Evolutionary conservation across 1,139 yeast species (phyloP).

Genomic region (Blastobotrys persicus): DNA sequence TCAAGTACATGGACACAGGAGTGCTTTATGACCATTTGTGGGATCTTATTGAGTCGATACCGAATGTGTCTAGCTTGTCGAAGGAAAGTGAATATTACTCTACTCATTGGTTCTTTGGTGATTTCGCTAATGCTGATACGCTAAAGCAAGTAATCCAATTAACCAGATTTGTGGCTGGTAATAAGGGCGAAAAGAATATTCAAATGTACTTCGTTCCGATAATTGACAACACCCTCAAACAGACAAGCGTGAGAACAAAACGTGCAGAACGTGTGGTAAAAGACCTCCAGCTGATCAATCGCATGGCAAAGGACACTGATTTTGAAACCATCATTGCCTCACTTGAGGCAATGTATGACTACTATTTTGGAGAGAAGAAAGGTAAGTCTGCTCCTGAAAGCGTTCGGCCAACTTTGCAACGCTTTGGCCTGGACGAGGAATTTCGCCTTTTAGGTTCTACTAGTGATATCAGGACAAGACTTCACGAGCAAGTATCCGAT

Average conservation of each 20-base stretch:
- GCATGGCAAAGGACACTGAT: not conserved
- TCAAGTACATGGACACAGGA: constrained; percentile 24
- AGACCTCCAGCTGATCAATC: constrained; percentile 10
- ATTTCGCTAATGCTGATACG: constrained; percentile 42
- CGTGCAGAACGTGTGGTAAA: constrained; percentile 7
- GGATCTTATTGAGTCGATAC: constrained; percentile 12
- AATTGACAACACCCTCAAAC: constrained; percentile 9
- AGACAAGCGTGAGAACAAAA: constrained; percentile 11
- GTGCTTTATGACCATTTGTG: constrained; percentile 18
- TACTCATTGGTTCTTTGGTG: constrained; percentile 58
- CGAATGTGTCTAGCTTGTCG: constrained; percentile 7
- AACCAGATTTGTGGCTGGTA: constrained; percentile 32
- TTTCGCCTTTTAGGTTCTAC: not conserved
- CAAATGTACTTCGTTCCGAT: constrained; percentile 15
- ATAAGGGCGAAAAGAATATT: constrained; percentile 14
- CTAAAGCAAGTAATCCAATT: constrained; percentile 46
- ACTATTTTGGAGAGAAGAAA: constrained; percentile 8
- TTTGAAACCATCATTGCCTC: constrained; percentile 7
- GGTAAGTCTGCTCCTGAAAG: not conserved
- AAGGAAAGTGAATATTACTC: constrained; percentile 18
- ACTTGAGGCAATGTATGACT: constrained; percentile 4
- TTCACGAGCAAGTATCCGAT: constrained; percentile 1
- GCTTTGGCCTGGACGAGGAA: constrained; percentile 2
- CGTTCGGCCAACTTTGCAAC: not conserved
- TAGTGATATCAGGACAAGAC: not conserved